These are phyloP conservation scores for Suillus tomentosus DNA, from an alignment of 768 basidiomycete genomes.

Conservation along the genomic window DNA sequence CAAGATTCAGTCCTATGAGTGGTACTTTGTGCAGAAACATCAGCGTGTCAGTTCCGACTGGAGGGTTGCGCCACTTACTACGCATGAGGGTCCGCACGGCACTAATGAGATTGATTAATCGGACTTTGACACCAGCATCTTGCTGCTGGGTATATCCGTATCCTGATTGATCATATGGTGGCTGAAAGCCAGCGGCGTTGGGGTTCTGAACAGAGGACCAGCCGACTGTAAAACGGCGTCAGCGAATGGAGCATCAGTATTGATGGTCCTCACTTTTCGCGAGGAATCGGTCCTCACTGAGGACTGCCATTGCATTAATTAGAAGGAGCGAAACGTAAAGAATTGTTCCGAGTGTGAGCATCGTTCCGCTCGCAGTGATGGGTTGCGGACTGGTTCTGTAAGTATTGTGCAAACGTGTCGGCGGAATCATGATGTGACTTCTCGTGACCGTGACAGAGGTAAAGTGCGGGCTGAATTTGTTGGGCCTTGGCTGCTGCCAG, in stretches of 20 bases:
- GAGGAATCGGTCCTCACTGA: constrained; percentile 96
- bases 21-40: constrained; percentile 62
- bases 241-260: constrained; percentile 16
- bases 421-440: background rate
- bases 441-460: constrained; percentile 16
- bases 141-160: constrained; percentile 50
- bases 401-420: background rate
- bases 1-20: constrained; percentile 82
- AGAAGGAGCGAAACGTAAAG: constrained; percentile 86
- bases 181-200: constrained; percentile 59
- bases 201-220: constrained; percentile 74
- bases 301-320: constrained; percentile 92
- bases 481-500: constrained; percentile 11
- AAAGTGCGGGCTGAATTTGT: constrained; percentile 21
- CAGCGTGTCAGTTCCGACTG: constrained; percentile 16
- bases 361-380: constrained; percentile 31
- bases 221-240: constrained; percentile 61
- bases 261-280: constrained; percentile 69
- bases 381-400: background rate
- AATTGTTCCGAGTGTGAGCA: constrained; percentile 68
- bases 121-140: constrained; percentile 78
- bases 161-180: constrained; percentile 66
- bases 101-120: constrained; percentile 89
- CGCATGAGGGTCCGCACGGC: constrained; percentile 97
- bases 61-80: constrained; percentile 59